Evolutionary conservation across 805 yeast genomes (phyloP).

Genomic region (Schizosaccharomyces japonicus): DNA sequence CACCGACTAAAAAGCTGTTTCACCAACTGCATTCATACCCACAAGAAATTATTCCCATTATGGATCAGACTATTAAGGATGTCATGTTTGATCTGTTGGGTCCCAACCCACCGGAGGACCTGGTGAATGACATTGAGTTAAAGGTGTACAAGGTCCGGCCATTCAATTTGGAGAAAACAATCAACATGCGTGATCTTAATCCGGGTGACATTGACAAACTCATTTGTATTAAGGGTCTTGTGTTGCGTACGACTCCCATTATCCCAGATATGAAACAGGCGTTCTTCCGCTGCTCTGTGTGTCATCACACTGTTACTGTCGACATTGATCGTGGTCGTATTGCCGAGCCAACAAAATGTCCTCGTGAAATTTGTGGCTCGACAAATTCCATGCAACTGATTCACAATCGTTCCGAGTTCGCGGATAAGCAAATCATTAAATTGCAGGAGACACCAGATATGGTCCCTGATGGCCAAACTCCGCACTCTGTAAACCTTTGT

Average conservation of each 20-base stretch:
- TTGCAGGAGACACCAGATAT: constrained; percentile 88
- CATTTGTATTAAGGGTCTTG: constrained; percentile 75
- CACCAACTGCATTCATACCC: constrained; percentile 79
- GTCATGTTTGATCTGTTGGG: constrained; percentile 58
- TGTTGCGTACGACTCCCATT: constrained; percentile 65
- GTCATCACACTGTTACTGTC: constrained; percentile 76
- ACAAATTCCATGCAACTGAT: constrained; percentile 69
- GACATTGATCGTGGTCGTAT: constrained; percentile 88
- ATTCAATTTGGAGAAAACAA: constrained; percentile 37
- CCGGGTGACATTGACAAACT: constrained; percentile 88
- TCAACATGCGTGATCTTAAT: constrained; percentile 77
- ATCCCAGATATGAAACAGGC: constrained; percentile 97
- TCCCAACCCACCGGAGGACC: constrained; percentile 9
- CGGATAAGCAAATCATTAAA: constrained; percentile 84
- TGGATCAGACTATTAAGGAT: constrained; percentile 90
- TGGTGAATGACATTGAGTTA: constrained; percentile 10
- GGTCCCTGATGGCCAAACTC: constrained; percentile 96
- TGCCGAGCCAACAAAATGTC: constrained; percentile 79
- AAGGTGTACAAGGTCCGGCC: constrained; percentile 67
- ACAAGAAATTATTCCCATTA: constrained; percentile 86
- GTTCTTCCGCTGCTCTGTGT: constrained; percentile 80
- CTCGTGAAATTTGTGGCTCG: constrained; percentile 65
- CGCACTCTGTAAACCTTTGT: constrained; percentile 81
- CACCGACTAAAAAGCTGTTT: constrained; percentile 53
- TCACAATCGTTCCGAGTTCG: constrained; percentile 79